These are phyloP conservation scores for Gaultheria prostrata DNA, from an alignment of 148 eudicot species.

Conservation along the genomic window DNA sequence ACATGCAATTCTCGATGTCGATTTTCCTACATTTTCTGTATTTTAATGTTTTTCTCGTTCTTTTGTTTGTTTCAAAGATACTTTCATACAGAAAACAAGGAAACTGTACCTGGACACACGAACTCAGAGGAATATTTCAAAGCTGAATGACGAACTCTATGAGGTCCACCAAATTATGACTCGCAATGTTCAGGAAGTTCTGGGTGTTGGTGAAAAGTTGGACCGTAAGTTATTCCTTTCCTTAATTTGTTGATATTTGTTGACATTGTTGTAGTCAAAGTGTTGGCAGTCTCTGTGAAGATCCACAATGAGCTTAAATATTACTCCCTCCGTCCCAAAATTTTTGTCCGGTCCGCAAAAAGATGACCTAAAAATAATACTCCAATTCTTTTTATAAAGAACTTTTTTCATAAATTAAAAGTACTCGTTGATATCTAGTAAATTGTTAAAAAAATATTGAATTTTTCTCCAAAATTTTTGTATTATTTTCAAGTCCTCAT, in stretches of 20 bases:
- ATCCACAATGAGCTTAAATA: neutral
- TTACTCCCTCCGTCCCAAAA: no score
- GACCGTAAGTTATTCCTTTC: slow-evolving; percentile 67
- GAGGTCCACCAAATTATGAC: slow-evolving; percentile 99
- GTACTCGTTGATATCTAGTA: no score
- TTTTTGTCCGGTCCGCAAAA: no score
- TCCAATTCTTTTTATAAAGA: no score
- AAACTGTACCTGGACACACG: slow-evolving; percentile 90
- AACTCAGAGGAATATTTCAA: slow-evolving; percentile 84
- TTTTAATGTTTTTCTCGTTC: neutral
- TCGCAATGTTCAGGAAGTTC: slow-evolving; percentile 96
- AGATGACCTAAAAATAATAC: no score
- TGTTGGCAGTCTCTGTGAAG: no score
- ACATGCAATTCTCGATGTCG: neutral
- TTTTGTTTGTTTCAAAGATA: slow-evolving; percentile 42
- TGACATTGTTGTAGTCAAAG: neutral
- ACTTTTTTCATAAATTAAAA: no score
- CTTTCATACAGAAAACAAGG: slow-evolving; percentile 93
- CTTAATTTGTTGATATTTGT: neutral
- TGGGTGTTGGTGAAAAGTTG: slow-evolving; percentile 98
- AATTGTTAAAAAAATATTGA: no score
- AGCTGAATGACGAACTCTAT: slow-evolving; percentile 92
- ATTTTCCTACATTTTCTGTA: slow-evolving; percentile 12
- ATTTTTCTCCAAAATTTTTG: no score
- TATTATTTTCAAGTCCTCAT: no score